Evolutionary conservation across 768 basidiomycete species (phyloP).

Genomic region (Leccinellum rugosiceps): DNA sequence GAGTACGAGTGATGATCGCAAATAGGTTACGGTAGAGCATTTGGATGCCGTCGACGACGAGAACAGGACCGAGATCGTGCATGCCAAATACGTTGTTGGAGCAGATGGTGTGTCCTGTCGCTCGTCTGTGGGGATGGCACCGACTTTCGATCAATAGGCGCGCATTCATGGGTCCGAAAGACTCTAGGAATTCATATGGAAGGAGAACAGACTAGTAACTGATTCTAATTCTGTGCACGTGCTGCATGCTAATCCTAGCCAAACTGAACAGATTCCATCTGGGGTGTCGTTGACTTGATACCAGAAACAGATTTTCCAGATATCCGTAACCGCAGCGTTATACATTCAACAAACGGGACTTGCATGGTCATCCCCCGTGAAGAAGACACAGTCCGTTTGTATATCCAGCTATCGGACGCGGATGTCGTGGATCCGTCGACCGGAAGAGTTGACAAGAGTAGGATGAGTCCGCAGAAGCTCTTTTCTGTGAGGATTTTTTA

Average conservation of each 20-base stretch:
- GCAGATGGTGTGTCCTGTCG: background rate
- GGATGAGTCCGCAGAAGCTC: background rate
- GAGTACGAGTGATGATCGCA: too few species aligned
- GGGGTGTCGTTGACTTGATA: background rate
- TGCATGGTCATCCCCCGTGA: background rate
- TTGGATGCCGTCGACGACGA: background rate
- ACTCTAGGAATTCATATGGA: background rate
- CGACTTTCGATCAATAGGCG: background rate
- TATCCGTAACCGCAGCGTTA: background rate
- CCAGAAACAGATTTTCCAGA: background rate
- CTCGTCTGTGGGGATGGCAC: background rate
- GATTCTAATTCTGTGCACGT: background rate
- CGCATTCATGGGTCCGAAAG: background rate
- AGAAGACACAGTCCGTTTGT: background rate
- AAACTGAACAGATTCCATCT: background rate
- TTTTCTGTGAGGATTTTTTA: background rate
- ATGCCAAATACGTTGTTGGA: background rate
- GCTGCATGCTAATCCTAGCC: background rate
- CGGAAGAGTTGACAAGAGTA: background rate
- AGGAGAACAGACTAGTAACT: background rate
- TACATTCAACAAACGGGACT: background rate
- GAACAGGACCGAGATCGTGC: background rate
- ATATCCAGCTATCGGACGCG: background rate
- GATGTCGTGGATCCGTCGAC: background rate
- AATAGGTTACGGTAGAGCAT: background rate